Conservation (phyloP, 2,329 filamentous ascomycete genomes). For the Xylariales sp. region DNA sequence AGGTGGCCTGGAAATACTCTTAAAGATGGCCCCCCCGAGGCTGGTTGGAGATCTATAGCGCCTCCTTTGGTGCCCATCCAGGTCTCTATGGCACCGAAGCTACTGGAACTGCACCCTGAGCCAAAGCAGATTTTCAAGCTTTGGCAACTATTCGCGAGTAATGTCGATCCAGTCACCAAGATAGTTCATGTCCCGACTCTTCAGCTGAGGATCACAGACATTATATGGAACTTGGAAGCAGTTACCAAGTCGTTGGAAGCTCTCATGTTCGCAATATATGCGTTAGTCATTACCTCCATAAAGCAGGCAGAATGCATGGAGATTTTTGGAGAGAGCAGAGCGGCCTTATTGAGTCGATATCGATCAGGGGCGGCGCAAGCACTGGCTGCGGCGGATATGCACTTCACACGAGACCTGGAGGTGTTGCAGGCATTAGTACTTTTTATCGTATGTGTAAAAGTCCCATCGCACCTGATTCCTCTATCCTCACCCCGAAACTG, state of each 20-base stretch:
- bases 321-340: neutral
- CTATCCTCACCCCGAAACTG: too few species aligned
- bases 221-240: neutral
- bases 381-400: neutral
- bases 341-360: neutral
- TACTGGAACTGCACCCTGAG: neutral
- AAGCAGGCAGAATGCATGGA: neutral
- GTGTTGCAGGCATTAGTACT: neutral
- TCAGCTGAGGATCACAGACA: neutral
- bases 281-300: neutral
- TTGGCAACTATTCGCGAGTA: neutral
- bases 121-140: neutral
- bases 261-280: neutral
- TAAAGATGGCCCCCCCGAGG: neutral
- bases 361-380: too few species aligned
- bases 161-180: neutral
- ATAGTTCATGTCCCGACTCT: neutral
- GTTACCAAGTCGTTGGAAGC: neutral
- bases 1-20: too few species aligned
- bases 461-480: too few species aligned
- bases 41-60: too few species aligned
- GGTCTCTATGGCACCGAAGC: neutral
- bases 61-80: neutral
- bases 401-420: neutral
- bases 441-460: too few species aligned